Conservation (phyloP, 352 stramenopile genomes). For the Globisporangium nodosum region DNA sequence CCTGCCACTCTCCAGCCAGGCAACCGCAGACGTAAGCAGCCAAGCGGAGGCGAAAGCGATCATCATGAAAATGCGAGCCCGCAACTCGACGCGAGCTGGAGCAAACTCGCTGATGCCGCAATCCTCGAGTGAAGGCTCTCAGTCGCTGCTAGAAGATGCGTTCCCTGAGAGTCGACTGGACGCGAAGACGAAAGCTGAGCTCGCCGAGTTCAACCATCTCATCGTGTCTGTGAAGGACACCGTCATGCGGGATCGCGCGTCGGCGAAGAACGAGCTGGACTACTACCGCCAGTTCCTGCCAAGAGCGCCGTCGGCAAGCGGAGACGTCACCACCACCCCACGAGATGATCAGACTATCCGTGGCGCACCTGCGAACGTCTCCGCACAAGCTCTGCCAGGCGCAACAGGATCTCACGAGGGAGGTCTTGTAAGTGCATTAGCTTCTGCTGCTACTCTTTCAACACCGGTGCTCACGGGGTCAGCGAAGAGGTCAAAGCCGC, state of each 20-base stretch:
- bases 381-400: neutral
- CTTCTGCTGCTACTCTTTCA: neutral
- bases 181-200: slow-evolving; percentile 27
- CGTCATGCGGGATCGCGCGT: slow-evolving; percentile 24
- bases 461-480: neutral
- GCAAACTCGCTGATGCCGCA: neutral
- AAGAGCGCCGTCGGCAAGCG: slow-evolving; percentile 4
- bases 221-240: slow-evolving; percentile 32
- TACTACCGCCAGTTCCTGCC: slow-evolving; percentile 54
- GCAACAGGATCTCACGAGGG: neutral
- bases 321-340: neutral
- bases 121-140: neutral
- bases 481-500: neutral
- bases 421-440: neutral
- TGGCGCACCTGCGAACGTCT: no score
- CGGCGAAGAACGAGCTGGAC: slow-evolving; percentile 43
- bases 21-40: slow-evolving; percentile 12
- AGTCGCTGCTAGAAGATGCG: slow-evolving; percentile 8
- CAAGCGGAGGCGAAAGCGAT: slow-evolving; percentile 29
- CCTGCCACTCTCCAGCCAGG: neutral
- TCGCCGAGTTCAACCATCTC: slow-evolving; percentile 53
- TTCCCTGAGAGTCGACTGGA: slow-evolving; percentile 30
- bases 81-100: slow-evolving; percentile 10
- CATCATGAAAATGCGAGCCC: slow-evolving; percentile 29
- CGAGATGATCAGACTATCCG: neutral